These are phyloP conservation scores for Nitzschia sp. DNA, from an alignment of 108 stramenopile species.

Conservation along the genomic window DNA sequence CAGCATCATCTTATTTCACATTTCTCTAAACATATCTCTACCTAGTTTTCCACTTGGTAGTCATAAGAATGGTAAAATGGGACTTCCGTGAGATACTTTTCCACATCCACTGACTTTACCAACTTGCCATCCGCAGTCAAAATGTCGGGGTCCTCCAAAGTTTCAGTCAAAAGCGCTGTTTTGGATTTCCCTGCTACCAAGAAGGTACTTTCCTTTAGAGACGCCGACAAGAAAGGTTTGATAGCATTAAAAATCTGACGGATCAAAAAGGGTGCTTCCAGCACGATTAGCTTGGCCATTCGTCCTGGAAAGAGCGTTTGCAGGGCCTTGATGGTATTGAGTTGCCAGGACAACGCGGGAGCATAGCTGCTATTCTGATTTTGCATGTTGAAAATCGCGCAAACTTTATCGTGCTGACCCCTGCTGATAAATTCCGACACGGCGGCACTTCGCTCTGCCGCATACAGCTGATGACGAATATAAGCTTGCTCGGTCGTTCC, in stretches of 20 bases:
- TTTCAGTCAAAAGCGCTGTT: background rate
- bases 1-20: too few species aligned
- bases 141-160: slow-evolving; percentile 1
- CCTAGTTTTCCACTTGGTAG: too few species aligned
- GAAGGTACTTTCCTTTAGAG: slow-evolving; percentile 4
- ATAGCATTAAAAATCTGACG: slow-evolving; percentile 12
- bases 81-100: slow-evolving; percentile 3
- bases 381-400: slow-evolving; percentile 16
- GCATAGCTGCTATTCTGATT: slow-evolving; percentile 9
- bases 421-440: slow-evolving; percentile 22
- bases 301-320: slow-evolving; percentile 18
- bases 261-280: slow-evolving; percentile 18
- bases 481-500: slow-evolving; percentile 26
- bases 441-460: slow-evolving; percentile 39
- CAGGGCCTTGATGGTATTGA: slow-evolving; percentile 1
- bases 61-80: slow-evolving; percentile 15
- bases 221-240: slow-evolving; percentile 9
- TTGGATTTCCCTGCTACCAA: slow-evolving; percentile 17
- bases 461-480: slow-evolving; percentile 29
- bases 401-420: slow-evolving; percentile 2
- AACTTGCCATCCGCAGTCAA: slow-evolving; percentile 1
- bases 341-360: slow-evolving; percentile 16
- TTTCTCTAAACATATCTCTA: too few species aligned
- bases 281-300: slow-evolving; percentile 5
- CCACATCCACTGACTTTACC: slow-evolving; percentile 5